Evolutionary conservation across 129 eudicot genomes (phyloP).

Genomic region (Logfia minima): DNA sequence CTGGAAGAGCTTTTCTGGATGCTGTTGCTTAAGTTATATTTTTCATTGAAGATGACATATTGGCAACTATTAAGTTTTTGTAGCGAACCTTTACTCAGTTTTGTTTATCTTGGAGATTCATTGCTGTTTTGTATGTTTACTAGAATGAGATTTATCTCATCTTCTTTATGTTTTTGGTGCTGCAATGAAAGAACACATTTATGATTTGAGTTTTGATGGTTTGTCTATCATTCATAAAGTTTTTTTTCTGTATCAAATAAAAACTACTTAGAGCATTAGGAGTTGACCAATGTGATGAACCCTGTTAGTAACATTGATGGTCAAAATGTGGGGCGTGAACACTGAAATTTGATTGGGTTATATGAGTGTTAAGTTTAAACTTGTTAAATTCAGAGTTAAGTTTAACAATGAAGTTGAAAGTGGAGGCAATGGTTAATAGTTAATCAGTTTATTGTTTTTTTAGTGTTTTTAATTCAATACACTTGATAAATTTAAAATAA

Average conservation of each 20-base stretch:
- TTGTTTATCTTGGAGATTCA: slow-evolving; percentile 16
- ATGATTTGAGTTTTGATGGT: background rate
- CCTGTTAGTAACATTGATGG: too few relatives aligned
- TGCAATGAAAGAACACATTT: slow-evolving; percentile 25
- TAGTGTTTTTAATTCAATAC: too few relatives aligned
- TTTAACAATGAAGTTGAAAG: too few relatives aligned
- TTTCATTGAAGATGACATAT: background rate
- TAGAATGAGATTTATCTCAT: slow-evolving; percentile 2
- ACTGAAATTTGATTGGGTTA: too few relatives aligned
- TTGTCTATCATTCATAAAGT: background rate
- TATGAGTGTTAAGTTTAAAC: too few relatives aligned
- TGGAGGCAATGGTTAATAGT: too few relatives aligned
- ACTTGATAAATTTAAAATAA: too few relatives aligned
- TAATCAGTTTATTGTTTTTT: too few relatives aligned
- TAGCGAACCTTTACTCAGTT: background rate
- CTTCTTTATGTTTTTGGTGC: slow-evolving; percentile 22
- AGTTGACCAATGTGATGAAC: too few relatives aligned
- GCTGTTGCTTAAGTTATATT: slow-evolving; percentile 45
- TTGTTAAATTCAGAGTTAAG: too few relatives aligned
- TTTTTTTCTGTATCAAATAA: background rate
- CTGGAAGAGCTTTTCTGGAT: slow-evolving; percentile 74
- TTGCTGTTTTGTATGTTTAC: slow-evolving; percentile 27
- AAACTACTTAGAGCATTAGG: background rate
- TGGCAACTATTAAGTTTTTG: background rate
- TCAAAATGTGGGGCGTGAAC: too few relatives aligned